Evolutionary conservation across 345 rosid genomes (phyloP).

Genomic region (Boechera divaricarpa): DNA sequence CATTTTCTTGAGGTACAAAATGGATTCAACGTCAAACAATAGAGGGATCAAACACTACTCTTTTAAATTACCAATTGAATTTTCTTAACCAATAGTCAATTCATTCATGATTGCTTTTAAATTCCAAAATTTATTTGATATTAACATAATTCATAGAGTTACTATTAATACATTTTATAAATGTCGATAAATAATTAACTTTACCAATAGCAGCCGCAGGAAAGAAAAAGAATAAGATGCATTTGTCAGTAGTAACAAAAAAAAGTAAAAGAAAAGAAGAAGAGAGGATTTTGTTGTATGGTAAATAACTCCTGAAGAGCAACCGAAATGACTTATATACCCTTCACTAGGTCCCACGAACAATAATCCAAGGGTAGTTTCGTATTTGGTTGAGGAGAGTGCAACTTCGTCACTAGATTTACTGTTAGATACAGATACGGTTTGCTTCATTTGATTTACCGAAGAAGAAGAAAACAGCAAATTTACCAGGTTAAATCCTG

Average conservation of each 20-base stretch:
- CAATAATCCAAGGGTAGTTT: constrained; percentile 26
- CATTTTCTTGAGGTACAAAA: background rate
- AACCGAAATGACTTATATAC: constrained; percentile 7
- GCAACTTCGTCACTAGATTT: constrained; percentile 38
- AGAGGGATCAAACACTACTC: too few species aligned
- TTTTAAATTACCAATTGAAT: too few species aligned
- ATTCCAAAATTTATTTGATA: background rate
- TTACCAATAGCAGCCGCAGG: background rate
- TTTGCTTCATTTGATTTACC: constrained; percentile 39
- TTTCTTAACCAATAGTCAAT: too few species aligned
- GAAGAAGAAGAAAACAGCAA: constrained; percentile 20
- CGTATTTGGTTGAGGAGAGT: constrained; percentile 19
- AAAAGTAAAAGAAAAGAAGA: background rate
- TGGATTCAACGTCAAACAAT: background rate
- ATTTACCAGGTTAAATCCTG: constrained; percentile 40
- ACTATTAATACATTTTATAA: background rate
- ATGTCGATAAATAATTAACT: background rate
- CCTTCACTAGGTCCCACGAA: constrained; percentile 23
- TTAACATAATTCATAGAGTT: background rate
- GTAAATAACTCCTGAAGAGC: constrained; percentile 23
- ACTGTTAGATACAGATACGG: constrained; percentile 46
- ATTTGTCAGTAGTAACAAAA: constrained; percentile 20
- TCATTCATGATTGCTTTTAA: too few species aligned
- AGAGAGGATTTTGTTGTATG: constrained; percentile 2
- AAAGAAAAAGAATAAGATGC: background rate